Conservation (phyloP, 2,329 filamentous ascomycete genomes). For the Fusarium oligoseptatum region DNA sequence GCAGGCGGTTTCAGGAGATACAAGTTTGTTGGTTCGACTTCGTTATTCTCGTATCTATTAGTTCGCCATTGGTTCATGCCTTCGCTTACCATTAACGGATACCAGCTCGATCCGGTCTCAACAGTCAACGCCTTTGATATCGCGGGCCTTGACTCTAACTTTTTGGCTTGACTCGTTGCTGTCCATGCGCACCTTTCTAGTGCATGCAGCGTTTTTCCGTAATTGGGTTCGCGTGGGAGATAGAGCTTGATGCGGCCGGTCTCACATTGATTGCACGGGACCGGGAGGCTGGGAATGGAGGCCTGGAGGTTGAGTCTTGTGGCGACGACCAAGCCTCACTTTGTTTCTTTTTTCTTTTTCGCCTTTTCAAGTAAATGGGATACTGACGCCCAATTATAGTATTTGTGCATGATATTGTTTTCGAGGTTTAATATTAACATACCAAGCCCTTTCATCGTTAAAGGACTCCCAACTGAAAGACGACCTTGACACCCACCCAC, state of each 20-base stretch:
- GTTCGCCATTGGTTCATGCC: not conserved
- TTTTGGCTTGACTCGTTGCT: not conserved
- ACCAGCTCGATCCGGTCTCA: not conserved
- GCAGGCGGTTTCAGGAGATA: not conserved
- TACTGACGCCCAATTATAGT: not conserved
- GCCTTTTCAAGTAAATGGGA: not conserved
- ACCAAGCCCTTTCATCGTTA: not conserved
- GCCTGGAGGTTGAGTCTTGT: not conserved
- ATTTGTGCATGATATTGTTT: not conserved
- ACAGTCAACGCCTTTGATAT: not conserved
- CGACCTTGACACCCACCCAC: not conserved
- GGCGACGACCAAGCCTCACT: not conserved
- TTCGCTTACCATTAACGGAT: not conserved
- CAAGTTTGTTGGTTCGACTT: not conserved
- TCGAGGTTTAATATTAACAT: not conserved
- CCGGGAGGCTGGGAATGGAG: not conserved
- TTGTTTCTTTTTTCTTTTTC: not conserved
- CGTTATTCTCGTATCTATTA: not conserved
- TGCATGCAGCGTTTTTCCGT: not conserved
- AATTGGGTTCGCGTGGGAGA: not conserved
- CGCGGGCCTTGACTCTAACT: not conserved
- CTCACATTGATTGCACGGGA: not conserved
- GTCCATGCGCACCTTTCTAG: not conserved
- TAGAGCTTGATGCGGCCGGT: constrained; percentile 1
- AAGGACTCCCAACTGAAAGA: not conserved